A percentile compares a stretch with the other conserved stretches of the same genome.
phyloP scores from a whole-genome alignment of 805 yeast species.

The Saccharomycopsis javanensis region DNA sequence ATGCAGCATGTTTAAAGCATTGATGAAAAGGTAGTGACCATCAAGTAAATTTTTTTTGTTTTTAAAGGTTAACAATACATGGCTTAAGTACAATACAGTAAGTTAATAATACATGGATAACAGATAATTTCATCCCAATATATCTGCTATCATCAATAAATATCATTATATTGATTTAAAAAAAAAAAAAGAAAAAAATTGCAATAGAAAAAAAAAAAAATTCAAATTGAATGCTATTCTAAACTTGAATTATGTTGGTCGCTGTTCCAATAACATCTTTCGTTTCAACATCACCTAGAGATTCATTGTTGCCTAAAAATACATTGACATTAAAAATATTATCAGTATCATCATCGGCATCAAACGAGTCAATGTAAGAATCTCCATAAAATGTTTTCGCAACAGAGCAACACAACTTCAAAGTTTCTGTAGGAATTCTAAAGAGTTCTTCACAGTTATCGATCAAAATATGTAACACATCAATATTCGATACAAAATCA shows the following conservation, averaged over 20 bases:
- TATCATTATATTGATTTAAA: no score
- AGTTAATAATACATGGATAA: no score
- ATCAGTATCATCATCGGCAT: slow-evolving; percentile 8
- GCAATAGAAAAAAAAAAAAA: not conserved
- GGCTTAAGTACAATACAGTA: no score
- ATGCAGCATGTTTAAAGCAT: no score
- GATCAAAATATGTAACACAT: slow-evolving; percentile 76
- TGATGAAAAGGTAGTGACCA: no score
- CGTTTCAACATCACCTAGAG: not conserved
- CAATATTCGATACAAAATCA: slow-evolving; percentile 79
- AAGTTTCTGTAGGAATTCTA: slow-evolving; percentile 60
- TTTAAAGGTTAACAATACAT: no score
- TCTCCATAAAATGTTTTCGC: slow-evolving; percentile 12
- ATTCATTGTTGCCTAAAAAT: not conserved
- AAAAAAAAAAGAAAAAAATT: not conserved
- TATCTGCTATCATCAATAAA: not conserved
- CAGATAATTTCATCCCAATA: no score
- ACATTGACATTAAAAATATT: slow-evolving; percentile 11
- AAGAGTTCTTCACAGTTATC: slow-evolving; percentile 72
- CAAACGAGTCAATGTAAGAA: slow-evolving; percentile 6
- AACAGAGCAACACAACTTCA: slow-evolving; percentile 27
- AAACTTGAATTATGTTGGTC: not conserved
- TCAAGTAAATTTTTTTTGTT: no score
- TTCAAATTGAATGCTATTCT: no score
- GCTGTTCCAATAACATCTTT: not conserved